These are phyloP conservation scores for Wallacemonas collosoma DNA, from an alignment of 208 protist species.

Conservation along the genomic window DNA sequence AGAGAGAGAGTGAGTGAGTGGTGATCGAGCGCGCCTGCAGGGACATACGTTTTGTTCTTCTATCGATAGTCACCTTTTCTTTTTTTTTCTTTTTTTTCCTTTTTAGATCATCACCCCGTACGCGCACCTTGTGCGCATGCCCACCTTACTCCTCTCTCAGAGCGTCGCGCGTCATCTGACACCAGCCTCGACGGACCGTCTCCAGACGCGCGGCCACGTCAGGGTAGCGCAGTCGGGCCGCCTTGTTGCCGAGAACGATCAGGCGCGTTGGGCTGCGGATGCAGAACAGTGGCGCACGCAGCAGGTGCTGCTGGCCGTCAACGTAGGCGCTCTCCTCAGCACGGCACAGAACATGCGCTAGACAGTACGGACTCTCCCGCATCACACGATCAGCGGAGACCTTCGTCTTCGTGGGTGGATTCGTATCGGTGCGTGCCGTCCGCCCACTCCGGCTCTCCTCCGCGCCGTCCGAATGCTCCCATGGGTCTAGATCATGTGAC, in stretches of 20 bases:
- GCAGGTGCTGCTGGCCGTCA: constrained; percentile 74
- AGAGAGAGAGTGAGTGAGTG: too few relatives aligned
- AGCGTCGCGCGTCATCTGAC: constrained; percentile 22
- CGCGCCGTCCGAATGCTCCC: constrained; percentile 20
- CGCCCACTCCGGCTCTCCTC: not conserved
- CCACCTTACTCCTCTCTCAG: not conserved
- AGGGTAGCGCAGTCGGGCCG: constrained; percentile 28
- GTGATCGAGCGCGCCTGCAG: too few relatives aligned
- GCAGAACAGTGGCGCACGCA: constrained; percentile 65
- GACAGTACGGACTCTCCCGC: constrained; percentile 55
- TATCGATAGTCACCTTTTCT: not conserved
- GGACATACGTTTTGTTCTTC: too few relatives aligned
- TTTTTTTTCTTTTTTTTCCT: not conserved
- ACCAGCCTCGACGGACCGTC: constrained; percentile 34
- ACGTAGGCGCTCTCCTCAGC: constrained; percentile 63
- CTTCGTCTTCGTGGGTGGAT: not conserved
- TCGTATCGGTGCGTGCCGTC: not conserved
- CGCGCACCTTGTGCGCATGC: not conserved
- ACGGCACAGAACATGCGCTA: constrained; percentile 49
- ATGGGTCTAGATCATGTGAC: constrained; percentile 60
- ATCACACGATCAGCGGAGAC: constrained; percentile 38
- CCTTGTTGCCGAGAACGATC: constrained; percentile 63
- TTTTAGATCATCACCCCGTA: not conserved
- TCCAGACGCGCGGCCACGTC: constrained; percentile 26
- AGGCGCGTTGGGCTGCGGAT: constrained; percentile 72